Conservation (phyloP, 2,329 filamentous ascomycete genomes). For the Botryotinia globosa region DNA sequence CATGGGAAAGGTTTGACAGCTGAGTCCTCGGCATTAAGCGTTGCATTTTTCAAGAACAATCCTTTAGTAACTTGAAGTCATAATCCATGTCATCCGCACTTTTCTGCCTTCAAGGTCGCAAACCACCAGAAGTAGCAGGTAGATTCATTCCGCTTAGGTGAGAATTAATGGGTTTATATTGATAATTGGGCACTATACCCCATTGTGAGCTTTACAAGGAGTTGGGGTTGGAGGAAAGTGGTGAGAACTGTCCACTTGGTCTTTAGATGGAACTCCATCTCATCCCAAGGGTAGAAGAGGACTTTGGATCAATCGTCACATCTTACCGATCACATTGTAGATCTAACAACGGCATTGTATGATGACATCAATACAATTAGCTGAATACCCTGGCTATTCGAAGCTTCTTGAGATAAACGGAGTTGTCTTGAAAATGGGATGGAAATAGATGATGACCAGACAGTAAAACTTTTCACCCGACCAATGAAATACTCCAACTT, state of each 20-base stretch:
- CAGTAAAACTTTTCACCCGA: not conserved
- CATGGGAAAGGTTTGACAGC: not conserved
- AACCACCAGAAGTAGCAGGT: not conserved
- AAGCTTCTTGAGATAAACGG: slow-evolving; percentile 3
- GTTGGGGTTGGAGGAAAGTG: not conserved
- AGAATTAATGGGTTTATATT: not conserved
- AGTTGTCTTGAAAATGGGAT: slow-evolving; percentile 1
- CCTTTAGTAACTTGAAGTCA: not conserved
- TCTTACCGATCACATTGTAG: slow-evolving; percentile 15
- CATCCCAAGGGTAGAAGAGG: slow-evolving; percentile 3
- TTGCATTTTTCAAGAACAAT: not conserved
- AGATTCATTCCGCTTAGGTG: not conserved
- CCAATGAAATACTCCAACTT: slow-evolving; percentile 14
- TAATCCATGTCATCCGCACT: not conserved
- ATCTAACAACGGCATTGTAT: slow-evolving; percentile 13
- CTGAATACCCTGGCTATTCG: not conserved
- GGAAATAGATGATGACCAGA: not conserved
- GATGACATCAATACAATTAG: slow-evolving; percentile 3
- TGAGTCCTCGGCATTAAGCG: not conserved
- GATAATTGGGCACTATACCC: not conserved
- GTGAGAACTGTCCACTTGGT: slow-evolving; percentile 15
- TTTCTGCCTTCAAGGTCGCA: not conserved
- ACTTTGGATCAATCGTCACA: slow-evolving; percentile 17
- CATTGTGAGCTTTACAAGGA: slow-evolving; percentile 2
- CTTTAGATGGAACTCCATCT: slow-evolving; percentile 18